phyloP scores from a whole-genome alignment of 2,329 filamentous ascomycete species.

The Colletotrichum euphorbiae region DNA sequence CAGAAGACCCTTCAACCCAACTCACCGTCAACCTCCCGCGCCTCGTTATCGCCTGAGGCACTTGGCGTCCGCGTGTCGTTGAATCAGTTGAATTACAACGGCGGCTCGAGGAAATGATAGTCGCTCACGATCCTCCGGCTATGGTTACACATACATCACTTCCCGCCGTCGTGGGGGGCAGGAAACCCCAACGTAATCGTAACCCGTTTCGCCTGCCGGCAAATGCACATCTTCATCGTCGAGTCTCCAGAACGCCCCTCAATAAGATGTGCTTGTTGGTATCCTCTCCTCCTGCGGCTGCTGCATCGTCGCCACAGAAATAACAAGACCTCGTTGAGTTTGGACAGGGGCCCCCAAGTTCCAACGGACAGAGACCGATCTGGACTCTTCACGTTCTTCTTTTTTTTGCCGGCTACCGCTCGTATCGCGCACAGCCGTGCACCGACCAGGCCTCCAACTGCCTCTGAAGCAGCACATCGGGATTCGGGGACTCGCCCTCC shows the following conservation, averaged over 20 bases:
- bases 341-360: conserved; percentile 13
- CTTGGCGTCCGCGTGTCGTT: background rate
- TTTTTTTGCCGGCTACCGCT: conserved; percentile 31
- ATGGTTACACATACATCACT: conserved; percentile 7
- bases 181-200: conserved; percentile 21
- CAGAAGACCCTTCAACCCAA: conserved; percentile 25
- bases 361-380: conserved; percentile 39
- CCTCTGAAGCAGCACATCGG: conserved; percentile 27
- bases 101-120: too few relatives aligned
- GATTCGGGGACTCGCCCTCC: conserved; percentile 34
- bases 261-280: conserved; percentile 5
- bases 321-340: background rate
- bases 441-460: conserved; percentile 6
- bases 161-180: background rate
- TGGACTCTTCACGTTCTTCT: conserved; percentile 19
- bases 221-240: conserved; percentile 26
- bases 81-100: too few relatives aligned
- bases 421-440: conserved; percentile 30
- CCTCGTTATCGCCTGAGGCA: background rate
- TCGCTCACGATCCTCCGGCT: conserved; percentile 4
- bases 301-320: conserved; percentile 34
- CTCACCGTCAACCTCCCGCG: conserved; percentile 16
- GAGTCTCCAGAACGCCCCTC: background rate
- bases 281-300: conserved; percentile 7
- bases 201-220: background rate